Evolutionary conservation across 2,329 filamentous ascomycete genomes (phyloP).

Genomic region (Scytalidium lignicola): DNA sequence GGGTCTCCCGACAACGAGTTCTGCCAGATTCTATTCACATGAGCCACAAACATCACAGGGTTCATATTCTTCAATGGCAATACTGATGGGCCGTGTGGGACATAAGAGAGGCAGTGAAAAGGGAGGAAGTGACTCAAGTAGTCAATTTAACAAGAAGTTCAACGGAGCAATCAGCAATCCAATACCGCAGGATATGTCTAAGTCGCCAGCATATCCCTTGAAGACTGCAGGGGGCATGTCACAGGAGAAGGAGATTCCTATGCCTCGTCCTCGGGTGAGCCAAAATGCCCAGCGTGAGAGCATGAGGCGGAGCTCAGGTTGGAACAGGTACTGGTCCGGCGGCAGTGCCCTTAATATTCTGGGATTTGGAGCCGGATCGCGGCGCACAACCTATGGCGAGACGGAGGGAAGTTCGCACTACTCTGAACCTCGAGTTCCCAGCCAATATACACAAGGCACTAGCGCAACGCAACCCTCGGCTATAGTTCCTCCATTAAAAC

Average conservation of each 20-base stretch:
- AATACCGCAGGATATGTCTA: constrained; percentile 43
- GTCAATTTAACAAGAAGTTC: constrained; percentile 57
- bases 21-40: constrained; percentile 39
- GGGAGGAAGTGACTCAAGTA: constrained; percentile 50
- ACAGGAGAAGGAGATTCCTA: not conserved
- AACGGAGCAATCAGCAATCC: constrained; percentile 59
- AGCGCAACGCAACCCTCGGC: constrained; percentile 59
- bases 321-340: constrained; percentile 74
- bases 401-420: constrained; percentile 51
- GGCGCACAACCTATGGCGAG: constrained; percentile 34
- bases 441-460: constrained; percentile 27
- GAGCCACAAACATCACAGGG: constrained; percentile 46
- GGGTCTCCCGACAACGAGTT: constrained; percentile 31
- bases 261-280: not conserved
- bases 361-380: constrained; percentile 43
- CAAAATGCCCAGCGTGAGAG: constrained; percentile 14
- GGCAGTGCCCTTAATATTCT: constrained; percentile 64
- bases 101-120: constrained; percentile 39
- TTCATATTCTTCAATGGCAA: constrained; percentile 60
- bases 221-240: not conserved
- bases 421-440: constrained; percentile 33
- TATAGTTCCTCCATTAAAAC: constrained; percentile 62
- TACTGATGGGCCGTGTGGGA: constrained; percentile 58
- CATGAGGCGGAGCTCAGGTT: constrained; percentile 62
- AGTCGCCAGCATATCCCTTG: too few relatives aligned